Percentiles rank a stretch among this genome's conserved stretches.
Conservation (phyloP, 2,329 filamentous ascomycete genomes). For the Cladosporium sphaerospermum region DNA sequence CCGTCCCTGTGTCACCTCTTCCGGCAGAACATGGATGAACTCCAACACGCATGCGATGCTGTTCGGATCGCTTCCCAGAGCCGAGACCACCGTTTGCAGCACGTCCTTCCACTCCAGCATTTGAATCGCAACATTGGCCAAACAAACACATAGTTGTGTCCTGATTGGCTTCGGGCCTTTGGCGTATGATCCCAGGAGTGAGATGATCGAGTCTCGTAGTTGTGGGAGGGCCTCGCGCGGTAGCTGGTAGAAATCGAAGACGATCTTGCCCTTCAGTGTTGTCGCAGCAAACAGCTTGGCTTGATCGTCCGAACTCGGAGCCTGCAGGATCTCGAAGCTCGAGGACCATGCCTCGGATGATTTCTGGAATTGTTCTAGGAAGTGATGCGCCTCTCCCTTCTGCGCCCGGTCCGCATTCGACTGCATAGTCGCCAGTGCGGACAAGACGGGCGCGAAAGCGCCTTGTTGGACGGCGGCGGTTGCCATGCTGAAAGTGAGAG, state of each 20-base stretch:
- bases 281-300: constrained; percentile 94
- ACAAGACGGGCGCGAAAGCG: constrained; percentile 59
- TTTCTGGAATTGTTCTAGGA: constrained; percentile 93
- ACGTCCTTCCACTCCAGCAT: constrained; percentile 96
- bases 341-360: constrained; percentile 89
- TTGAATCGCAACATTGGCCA: constrained; percentile 91
- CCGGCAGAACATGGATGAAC: constrained; percentile 91
- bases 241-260: constrained; percentile 90
- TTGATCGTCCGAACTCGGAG: constrained; percentile 66
- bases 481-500: constrained; percentile 23
- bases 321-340: constrained; percentile 80
- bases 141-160: constrained; percentile 88
- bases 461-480: constrained; percentile 18
- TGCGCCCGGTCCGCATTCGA: constrained; percentile 71
- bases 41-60: constrained; percentile 86
- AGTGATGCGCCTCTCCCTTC: constrained; percentile 88
- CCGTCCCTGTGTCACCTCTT: constrained; percentile 98
- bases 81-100: constrained; percentile 69
- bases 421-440: constrained; percentile 85
- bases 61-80: constrained; percentile 68
- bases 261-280: constrained; percentile 98
- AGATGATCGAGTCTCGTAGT: constrained; percentile 76
- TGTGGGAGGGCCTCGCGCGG: constrained; percentile 66
- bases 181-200: constrained; percentile 73
- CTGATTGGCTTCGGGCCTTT: constrained; percentile 70